Percentiles rank a stretch among this genome's conserved stretches.
Evolutionary conservation across 441 rosid species (phyloP).

Genomic region (Erodium texanum): DNA sequence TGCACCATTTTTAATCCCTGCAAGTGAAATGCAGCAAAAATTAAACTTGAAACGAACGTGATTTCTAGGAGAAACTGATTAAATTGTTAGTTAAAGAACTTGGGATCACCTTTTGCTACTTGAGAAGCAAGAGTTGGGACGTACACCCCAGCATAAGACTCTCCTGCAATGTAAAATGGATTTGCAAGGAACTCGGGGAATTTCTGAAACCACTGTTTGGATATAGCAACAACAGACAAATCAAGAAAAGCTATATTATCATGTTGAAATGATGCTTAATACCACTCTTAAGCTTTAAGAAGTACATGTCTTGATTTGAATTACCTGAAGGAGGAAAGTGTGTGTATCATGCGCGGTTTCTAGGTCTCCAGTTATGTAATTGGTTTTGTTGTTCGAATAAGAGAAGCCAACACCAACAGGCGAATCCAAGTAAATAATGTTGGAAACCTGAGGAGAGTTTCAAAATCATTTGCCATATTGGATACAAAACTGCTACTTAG

Average conservation of each 20-base stretch:
- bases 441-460: conserved; percentile 37
- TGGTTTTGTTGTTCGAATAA: conserved; percentile 25
- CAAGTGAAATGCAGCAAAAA: neutral
- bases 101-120: conserved; percentile 36
- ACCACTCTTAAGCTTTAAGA: too few species aligned
- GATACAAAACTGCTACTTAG: too few species aligned
- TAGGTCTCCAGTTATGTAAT: conserved; percentile 32
- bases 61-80: too few species aligned
- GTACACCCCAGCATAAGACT: conserved; percentile 59
- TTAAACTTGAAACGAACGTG: neutral
- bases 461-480: neutral
- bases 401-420: conserved; percentile 55
- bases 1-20: conserved; percentile 39
- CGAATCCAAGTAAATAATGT: conserved; percentile 50
- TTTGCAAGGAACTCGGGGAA: conserved; percentile 43
- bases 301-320: neutral
- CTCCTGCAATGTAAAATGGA: conserved; percentile 54
- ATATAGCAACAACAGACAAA: neutral
- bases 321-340: conserved; percentile 44
- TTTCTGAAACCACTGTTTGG: conserved; percentile 37
- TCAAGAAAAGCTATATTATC: neutral
- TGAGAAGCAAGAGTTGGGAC: conserved; percentile 49
- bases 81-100: neutral
- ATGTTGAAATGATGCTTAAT: neutral
- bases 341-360: conserved; percentile 43